Conservation (phyloP, 495 filamentous ascomycete genomes). For the Trichocladium antarcticum region DNA sequence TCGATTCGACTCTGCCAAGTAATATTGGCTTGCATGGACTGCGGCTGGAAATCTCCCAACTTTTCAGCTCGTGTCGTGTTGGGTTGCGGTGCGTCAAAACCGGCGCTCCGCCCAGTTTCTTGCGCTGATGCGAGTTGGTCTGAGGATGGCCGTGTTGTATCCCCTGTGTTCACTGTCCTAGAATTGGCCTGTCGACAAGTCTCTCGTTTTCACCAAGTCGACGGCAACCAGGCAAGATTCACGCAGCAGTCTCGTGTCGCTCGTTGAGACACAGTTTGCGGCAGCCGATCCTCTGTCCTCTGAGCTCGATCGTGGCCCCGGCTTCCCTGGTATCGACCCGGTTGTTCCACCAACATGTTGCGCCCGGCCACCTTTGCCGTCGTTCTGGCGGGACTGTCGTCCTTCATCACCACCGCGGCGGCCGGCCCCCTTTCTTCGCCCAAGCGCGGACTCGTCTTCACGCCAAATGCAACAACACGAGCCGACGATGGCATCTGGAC, state of each 20-base stretch:
- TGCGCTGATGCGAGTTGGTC: no score
- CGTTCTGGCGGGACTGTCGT: constrained; percentile 2
- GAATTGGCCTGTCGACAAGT: background rate
- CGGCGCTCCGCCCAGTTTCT: no score
- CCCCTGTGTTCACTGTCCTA: background rate
- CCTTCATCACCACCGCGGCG: constrained; percentile 10
- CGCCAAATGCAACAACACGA: constrained; percentile 39
- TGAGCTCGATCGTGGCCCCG: background rate
- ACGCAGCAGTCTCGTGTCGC: background rate
- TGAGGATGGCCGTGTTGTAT: background rate
- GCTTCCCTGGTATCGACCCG: background rate
- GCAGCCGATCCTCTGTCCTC: no score
- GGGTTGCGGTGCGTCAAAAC: no score
- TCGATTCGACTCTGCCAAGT: background rate
- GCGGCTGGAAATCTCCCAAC: no score
- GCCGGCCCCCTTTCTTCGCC: constrained; percentile 31
- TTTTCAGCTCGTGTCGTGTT: no score
- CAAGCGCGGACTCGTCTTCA: constrained; percentile 62
- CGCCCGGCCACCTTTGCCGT: background rate
- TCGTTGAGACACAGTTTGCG: no score
- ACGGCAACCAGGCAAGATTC: background rate
- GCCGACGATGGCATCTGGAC: constrained; percentile 53
- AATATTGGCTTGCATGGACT: no score
- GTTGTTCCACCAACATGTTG: constrained; percentile 2
- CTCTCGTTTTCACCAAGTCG: constrained; percentile 6